Base-by-base conservation (phyloP, 2,329 filamentous ascomycete genomes). In the Parafenestella ontariensis region DNA sequence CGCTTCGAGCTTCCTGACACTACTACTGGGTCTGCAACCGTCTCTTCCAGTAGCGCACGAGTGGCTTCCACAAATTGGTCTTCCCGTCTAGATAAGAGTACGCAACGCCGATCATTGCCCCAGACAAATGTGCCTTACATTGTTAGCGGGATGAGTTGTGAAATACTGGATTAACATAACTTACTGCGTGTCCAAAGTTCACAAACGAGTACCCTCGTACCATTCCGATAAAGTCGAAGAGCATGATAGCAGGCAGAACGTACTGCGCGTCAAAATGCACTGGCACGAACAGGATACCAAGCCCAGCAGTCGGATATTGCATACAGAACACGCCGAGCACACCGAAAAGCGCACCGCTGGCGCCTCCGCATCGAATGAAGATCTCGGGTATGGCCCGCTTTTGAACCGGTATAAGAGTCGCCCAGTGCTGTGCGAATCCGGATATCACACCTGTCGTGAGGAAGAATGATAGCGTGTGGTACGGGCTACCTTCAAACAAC, bases 11-110 rank as follows among this genome's bases (percentile, higher is more conserved):
- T 26, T 26, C 28, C 31, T 34, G 13, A 5, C 1, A 2, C 23
- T 41, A 43, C 8, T 31, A 42, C 34, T 47, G n/a, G 31, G 13
- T 24, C 7, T 67, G 58, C 42, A 73, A 45, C 3, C 44, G 49
- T 7, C 53, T 54, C 52, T 66, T 73, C 67, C 68, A 73, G 48
- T 56, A 69, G 5, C 58, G 51, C 9, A 73, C 69, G 20, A 73
- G 51, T 5, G 72, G 72, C n/a, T 70, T 69, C 72, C 72, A 75
- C 1, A 74, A 9, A 1, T 61, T 66, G 21, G 62, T 67, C 29
- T 72, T 70, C 3, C 72, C 72, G 46, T 75, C 69, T 13, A 75
- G 64, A 23, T 67, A 66, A 1, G 70, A 71, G 49, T 75, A 75
- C 10, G 62, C 66, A 3, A 71, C 56, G 3, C 72, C 72, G 3